phyloP scores from a whole-genome alignment of 2,329 filamentous ascomycete genomes.

The Colletotrichum sp. region DNA sequence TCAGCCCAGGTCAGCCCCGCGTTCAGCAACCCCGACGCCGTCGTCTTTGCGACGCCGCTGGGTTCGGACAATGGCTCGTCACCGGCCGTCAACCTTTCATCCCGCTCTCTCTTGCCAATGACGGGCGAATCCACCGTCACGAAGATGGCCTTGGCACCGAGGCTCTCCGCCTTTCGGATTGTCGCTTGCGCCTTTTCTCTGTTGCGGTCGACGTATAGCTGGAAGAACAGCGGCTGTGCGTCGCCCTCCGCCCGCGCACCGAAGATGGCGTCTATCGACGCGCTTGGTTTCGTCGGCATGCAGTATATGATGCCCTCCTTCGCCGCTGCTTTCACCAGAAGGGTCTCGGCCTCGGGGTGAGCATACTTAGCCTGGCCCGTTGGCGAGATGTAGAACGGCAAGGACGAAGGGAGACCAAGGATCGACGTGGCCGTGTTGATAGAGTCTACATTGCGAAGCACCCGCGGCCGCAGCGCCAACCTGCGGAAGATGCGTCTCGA shows the following conservation, averaged over 20 bases:
- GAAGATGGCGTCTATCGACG: background rate
- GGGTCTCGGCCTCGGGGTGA: slow-evolving; percentile 63
- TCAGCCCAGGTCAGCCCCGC: slow-evolving; percentile 66
- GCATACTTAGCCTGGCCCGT: slow-evolving; percentile 68
- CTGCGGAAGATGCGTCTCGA: slow-evolving; percentile 77
- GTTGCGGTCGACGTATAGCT: slow-evolving; percentile 66
- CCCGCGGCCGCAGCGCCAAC: slow-evolving; percentile 75
- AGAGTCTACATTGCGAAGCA: slow-evolving; percentile 80
- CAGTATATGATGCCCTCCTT: slow-evolving; percentile 12
- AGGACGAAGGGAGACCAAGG: slow-evolving; percentile 53
- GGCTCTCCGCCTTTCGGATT: slow-evolving; percentile 47
- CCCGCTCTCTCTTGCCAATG: slow-evolving; percentile 57
- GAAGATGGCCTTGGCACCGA: slow-evolving; percentile 57
- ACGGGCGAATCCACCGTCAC: slow-evolving; percentile 65
- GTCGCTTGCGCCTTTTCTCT: slow-evolving; percentile 53
- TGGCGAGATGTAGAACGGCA: slow-evolving; percentile 68
- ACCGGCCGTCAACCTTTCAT: slow-evolving; percentile 51
- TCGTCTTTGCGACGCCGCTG: slow-evolving; percentile 48
- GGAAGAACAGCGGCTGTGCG: slow-evolving; percentile 52
- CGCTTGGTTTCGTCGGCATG: slow-evolving; percentile 14
- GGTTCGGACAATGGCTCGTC: slow-evolving; percentile 47
- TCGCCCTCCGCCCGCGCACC: background rate
- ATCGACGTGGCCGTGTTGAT: slow-evolving; percentile 60
- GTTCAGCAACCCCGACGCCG: slow-evolving; percentile 62
- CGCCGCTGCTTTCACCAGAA: background rate